These are phyloP conservation scores for Plasmodium adleri DNA, from an alignment of 169 alveolate genomes.

Conservation along the genomic window DNA sequence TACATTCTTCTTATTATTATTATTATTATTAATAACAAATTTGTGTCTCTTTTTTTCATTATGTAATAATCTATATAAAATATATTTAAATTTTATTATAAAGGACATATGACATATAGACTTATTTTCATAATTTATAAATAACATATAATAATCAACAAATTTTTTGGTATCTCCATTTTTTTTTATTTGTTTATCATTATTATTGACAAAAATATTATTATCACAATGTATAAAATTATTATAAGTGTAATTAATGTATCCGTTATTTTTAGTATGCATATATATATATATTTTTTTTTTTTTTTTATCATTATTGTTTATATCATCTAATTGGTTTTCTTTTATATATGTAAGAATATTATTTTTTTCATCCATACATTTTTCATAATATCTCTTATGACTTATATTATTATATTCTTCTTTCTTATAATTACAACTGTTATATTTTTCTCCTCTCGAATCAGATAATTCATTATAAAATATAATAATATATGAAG, in stretches of 20 bases:
- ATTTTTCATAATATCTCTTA: too few species aligned
- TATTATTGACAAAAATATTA: too few species aligned
- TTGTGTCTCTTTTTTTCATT: neutral
- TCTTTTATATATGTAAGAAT: too few species aligned
- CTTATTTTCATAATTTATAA: constrained; percentile 9
- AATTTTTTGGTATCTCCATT: constrained; percentile 18
- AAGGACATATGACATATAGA: constrained; percentile 7
- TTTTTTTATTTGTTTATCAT: neutral
- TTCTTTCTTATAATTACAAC: too few species aligned
- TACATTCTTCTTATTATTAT: neutral
- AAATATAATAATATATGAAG: constrained; percentile 20
- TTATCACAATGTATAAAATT: too few species aligned
- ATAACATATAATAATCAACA: constrained; percentile 34
- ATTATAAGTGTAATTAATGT: neutral
- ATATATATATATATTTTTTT: too few species aligned
- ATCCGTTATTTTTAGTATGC: neutral
- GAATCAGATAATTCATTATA: constrained; percentile 1
- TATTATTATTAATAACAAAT: neutral
- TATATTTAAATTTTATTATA: neutral
- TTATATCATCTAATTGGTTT: too few species aligned
- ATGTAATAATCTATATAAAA: neutral
- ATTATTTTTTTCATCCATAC: too few species aligned
- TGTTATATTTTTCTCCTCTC: neutral
- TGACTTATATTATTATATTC: too few species aligned
- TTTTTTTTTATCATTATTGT: too few species aligned